These are phyloP conservation scores for Sclerospora graminicola DNA, from an alignment of 352 stramenopile species.

Conservation along the genomic window DNA sequence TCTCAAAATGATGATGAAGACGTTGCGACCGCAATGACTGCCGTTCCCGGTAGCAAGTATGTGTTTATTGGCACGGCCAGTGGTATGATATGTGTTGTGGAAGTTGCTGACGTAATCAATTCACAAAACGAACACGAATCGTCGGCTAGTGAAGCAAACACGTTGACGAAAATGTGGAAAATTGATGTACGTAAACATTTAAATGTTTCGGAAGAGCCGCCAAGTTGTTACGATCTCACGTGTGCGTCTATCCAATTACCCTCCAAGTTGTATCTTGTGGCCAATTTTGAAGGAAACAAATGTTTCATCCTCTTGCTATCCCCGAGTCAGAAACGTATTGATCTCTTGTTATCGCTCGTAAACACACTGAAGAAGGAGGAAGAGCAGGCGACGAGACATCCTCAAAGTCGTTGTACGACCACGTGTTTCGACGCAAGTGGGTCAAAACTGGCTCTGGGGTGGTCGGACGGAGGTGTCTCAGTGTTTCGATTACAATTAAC, in stretches of 20 bases:
- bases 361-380: conserved; percentile 39
- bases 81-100: conserved; percentile 56
- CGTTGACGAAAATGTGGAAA: conserved; percentile 51
- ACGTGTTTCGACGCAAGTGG: conserved; percentile 36
- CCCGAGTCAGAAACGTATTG: conserved; percentile 42
- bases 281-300: conserved; percentile 65
- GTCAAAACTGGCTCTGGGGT: conserved; percentile 49
- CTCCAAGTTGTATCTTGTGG: conserved; percentile 48
- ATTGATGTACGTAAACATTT: conserved; percentile 67
- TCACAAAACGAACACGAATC: background rate
- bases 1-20: conserved; percentile 35
- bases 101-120: conserved; percentile 19
- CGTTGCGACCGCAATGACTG: conserved; percentile 33
- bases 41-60: conserved; percentile 37
- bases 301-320: conserved; percentile 75
- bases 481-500: conserved; percentile 46
- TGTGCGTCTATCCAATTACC: conserved; percentile 33
- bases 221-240: conserved; percentile 47
- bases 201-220: conserved; percentile 8
- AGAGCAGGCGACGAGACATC: conserved; percentile 4
- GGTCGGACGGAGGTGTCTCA: conserved; percentile 60
- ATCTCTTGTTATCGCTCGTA: conserved; percentile 66
- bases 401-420: conserved; percentile 37
- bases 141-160: too few relatives aligned
- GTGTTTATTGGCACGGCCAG: conserved; percentile 70